phyloP scores from a whole-genome alignment of 139 green algal genomes.

The Dunaliella sp. region DNA sequence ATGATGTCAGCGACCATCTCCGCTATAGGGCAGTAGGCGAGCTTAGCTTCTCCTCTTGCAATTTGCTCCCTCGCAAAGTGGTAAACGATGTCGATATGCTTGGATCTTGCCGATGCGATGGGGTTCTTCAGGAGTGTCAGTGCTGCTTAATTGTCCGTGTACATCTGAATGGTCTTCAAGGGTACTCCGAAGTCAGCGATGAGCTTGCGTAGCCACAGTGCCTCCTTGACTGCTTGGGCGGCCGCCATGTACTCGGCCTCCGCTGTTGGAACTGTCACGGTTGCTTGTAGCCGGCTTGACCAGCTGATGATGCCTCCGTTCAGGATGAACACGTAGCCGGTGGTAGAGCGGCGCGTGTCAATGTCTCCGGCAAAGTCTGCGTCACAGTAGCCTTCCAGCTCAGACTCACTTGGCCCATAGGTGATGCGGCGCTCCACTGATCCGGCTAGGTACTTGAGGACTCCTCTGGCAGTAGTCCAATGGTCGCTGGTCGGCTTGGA shows the following conservation, averaged over 20 bases:
- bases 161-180: background rate
- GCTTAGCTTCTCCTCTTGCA: constrained; percentile 5
- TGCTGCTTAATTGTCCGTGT: constrained; percentile 43
- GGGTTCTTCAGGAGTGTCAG: constrained; percentile 31
- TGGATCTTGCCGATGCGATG: constrained; percentile 15
- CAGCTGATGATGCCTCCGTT: constrained; percentile 38
- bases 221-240: constrained; percentile 40
- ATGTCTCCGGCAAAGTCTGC: too few relatives aligned
- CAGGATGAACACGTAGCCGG: too few relatives aligned
- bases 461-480: too few relatives aligned
- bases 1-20: constrained; percentile 31
- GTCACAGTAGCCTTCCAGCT: too few relatives aligned
- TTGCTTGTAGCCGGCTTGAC: constrained; percentile 40
- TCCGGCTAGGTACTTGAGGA: too few relatives aligned
- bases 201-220: constrained; percentile 43
- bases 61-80: constrained; percentile 38
- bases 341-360: too few relatives aligned
- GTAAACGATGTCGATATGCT: constrained; percentile 48
- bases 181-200: constrained; percentile 22
- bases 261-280: constrained; percentile 44
- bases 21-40: constrained; percentile 21
- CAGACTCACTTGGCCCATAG: too few relatives aligned
- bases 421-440: too few relatives aligned
- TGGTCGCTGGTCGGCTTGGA: too few relatives aligned
- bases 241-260: constrained; percentile 55